Percentiles rank a stretch among this genome's conserved stretches.
These are phyloP conservation scores for Phaeolepiota aurea DNA, from an alignment of 768 basidiomycete species.

Conservation along the genomic window DNA sequence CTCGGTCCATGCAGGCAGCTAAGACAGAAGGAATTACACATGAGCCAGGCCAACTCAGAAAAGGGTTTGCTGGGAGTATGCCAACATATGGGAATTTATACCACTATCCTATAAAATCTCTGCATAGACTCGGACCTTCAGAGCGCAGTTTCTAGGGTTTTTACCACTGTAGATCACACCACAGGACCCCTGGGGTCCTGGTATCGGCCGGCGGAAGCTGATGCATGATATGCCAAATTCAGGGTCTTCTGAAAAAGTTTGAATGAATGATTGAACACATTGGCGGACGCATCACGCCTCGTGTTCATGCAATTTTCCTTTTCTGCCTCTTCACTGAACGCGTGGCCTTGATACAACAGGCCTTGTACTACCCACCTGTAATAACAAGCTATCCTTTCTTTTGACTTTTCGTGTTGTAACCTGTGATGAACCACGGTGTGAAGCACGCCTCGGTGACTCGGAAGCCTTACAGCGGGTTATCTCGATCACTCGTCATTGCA, in stretches of 20 bases:
- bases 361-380: slow-evolving; percentile 8
- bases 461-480: slow-evolving; percentile 62
- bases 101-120: no score
- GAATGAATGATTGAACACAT: background rate
- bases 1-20: no score
- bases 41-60: no score
- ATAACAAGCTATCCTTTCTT: background rate
- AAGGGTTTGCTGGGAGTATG: no score
- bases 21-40: no score
- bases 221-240: background rate
- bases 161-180: no score
- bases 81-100: no score
- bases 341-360: background rate
- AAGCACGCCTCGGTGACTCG: slow-evolving; percentile 55
- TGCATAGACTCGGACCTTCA: no score
- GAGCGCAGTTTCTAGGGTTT: no score
- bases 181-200: no score
- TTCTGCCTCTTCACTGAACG: slow-evolving; percentile 3
- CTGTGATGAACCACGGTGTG: slow-evolving; percentile 22
- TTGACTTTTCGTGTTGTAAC: background rate
- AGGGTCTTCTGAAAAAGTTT: background rate
- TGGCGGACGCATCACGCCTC: background rate
- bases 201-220: no score
- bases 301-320: slow-evolving; percentile 1
- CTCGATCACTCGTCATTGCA: slow-evolving; percentile 64